Conservation (phyloP, 129 eudicot species). For the Chrysanthemum lavandulifolium region DNA sequence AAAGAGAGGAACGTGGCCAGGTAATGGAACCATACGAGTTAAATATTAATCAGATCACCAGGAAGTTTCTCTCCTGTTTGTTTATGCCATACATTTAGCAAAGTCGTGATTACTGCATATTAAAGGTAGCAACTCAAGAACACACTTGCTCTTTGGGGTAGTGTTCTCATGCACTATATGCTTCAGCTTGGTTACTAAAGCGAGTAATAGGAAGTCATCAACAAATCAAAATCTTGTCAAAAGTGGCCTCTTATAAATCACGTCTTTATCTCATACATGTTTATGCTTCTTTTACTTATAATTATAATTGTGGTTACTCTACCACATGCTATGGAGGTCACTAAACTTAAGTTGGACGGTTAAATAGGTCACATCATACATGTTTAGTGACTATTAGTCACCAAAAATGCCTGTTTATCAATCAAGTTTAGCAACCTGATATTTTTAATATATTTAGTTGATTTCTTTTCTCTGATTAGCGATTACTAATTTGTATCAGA, state of each 20-base stretch:
- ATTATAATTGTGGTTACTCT: no score
- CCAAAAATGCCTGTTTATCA: no score
- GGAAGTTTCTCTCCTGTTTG: not conserved
- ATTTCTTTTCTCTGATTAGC: not conserved
- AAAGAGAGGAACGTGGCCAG: conserved; percentile 46
- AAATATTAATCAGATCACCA: not conserved
- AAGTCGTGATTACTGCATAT: not conserved
- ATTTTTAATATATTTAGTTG: not conserved
- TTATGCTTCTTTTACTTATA: no score
- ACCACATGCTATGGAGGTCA: no score
- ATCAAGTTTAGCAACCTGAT: not conserved
- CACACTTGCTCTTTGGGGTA: not conserved
- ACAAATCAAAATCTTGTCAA: not conserved
- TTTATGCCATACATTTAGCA: not conserved
- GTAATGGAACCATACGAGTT: conserved; percentile 24
- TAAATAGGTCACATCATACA: no score
- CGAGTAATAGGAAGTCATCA: not conserved
- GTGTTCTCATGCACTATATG: not conserved
- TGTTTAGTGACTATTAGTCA: no score
- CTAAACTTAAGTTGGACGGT: no score
- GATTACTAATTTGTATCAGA: conserved; percentile 31
- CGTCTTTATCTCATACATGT: no score
- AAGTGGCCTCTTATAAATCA: no score
- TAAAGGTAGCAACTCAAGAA: not conserved
- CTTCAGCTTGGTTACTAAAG: not conserved